Percentiles rank a stretch among this genome's conserved stretches.
Conservation (phyloP, 176 grass and related monocot species). For the Themeda triandra region DNA sequence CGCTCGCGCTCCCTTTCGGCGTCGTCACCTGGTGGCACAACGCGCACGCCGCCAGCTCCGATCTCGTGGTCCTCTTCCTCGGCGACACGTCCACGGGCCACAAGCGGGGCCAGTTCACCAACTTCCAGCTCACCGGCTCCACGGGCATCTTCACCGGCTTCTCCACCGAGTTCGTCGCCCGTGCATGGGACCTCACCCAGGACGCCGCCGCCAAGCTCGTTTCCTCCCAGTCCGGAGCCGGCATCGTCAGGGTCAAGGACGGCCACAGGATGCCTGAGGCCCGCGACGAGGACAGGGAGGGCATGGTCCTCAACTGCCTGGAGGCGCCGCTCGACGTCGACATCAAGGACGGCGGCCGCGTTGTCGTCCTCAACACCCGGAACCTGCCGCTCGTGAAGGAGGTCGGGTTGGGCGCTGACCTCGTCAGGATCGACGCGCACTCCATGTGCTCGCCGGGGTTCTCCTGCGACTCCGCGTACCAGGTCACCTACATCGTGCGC, state of each 20-base stretch:
- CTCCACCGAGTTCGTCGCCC: constrained; percentile 64
- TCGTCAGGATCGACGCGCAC: constrained; percentile 68
- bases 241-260: constrained; percentile 56
- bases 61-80: too few species aligned
- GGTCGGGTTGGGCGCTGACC: constrained; percentile 73
- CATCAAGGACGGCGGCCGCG: constrained; percentile 62
- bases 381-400: constrained; percentile 72
- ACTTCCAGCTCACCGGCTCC: constrained; percentile 66
- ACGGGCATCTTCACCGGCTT: constrained; percentile 82
- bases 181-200: constrained; percentile 66
- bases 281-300: constrained; percentile 31
- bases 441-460: constrained; percentile 94
- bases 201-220: constrained; percentile 53
- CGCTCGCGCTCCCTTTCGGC: constrained; percentile 43
- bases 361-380: constrained; percentile 83
- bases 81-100: too few species aligned
- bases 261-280: constrained; percentile 36
- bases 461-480: constrained; percentile 85
- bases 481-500: constrained; percentile 79
- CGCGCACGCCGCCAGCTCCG: too few species aligned
- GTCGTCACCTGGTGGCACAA: too few species aligned
- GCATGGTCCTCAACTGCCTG: constrained; percentile 69
- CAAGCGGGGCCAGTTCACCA: constrained; percentile 53
- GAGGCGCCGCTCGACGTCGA: constrained; percentile 78
- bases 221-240: constrained; percentile 28